phyloP scores from a whole-genome alignment of 148 eudicot species.

The Spergularia bocconei region DNA sequence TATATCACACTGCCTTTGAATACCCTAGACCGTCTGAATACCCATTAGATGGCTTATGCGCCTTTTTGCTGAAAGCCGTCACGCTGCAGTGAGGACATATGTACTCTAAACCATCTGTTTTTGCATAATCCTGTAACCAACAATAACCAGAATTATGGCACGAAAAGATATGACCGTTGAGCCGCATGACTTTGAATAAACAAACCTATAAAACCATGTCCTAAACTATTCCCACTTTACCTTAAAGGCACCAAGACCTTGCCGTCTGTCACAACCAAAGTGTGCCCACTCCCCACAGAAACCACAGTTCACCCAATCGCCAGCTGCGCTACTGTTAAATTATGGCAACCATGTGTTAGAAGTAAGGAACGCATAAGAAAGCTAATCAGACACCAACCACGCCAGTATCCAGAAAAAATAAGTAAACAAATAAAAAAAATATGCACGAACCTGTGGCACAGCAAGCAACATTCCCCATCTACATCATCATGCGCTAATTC shows the following conservation, averaged over 20 bases:
- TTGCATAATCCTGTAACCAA: conserved; percentile 80
- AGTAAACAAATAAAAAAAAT: neutral
- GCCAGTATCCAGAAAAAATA: neutral
- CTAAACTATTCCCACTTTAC: conserved; percentile 31
- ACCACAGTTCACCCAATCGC: conserved; percentile 98
- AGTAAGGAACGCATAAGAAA: neutral
- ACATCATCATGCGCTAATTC: conserved; percentile 98
- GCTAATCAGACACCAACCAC: neutral
- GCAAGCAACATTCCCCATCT: conserved; percentile 95
- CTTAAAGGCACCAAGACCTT: conserved; percentile 95
- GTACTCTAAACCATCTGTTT: conserved; percentile 97
- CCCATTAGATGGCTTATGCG: conserved; percentile 70
- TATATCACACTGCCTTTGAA: conserved; percentile 34
- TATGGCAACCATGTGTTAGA: neutral
- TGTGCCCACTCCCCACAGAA: conserved; percentile 98
- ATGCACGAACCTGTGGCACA: conserved; percentile 72
- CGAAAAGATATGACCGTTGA: neutral
- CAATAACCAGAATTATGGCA: neutral
- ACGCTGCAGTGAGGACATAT: conserved; percentile 97
- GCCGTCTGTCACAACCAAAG: conserved; percentile 96
- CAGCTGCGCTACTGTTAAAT: conserved; percentile 86
- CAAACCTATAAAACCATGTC: neutral
- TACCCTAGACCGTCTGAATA: conserved; percentile 47
- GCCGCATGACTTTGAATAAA: neutral
- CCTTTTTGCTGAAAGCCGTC: conserved; percentile 76